Evolutionary conservation across 306 rosid species (phyloP), one percentile per base, ranked within the genome.

Genomic region (Pueraria montana): DNA sequence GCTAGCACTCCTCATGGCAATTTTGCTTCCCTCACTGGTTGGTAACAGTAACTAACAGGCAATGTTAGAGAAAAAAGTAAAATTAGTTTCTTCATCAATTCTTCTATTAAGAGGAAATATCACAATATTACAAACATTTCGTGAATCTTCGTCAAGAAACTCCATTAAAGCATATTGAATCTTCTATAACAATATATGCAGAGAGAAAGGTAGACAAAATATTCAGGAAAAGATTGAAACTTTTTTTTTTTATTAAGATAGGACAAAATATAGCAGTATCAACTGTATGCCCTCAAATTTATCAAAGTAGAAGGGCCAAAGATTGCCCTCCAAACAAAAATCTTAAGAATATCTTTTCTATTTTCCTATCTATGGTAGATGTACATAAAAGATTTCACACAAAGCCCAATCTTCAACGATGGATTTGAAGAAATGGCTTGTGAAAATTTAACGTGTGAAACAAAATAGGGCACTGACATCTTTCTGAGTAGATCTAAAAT

Each of bases 331-430:
- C 56, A 43, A 80, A 77, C 36, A 83, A 76, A 76, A 53, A 80
- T 85, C 63, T 20, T 55, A 27, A 70, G 14, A 74, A 80, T 34
- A 34, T 30, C 3, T 65, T 63, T 30, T 43, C 26, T 26, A 13
- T 40, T 43, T 78, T 26, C 2, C 32, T 71, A 59, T 5, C 8
- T 6, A 34, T 34, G 40, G 4, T 46, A 64, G 73, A 73, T 84
- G 86, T 86, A 89, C 80, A 82, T 67, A 86, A 34, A 72, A 85
- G 36, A 78, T 53, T 76, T 75, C 79, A 36, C 50, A 67, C 63
- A 81, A 71, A 82, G 67, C 85, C 49, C 48, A 72, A 81, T 66
- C 92, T 89, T 89, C 97, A 87, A 87, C 74, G 82, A 89, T 84
- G 21, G 76, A 70, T 82, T 89, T 87, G 92, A 89, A 94, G 91